Base-by-base conservation (phyloP, 73 alveolate genomes). In the Paramecium sonneborni region DNA sequence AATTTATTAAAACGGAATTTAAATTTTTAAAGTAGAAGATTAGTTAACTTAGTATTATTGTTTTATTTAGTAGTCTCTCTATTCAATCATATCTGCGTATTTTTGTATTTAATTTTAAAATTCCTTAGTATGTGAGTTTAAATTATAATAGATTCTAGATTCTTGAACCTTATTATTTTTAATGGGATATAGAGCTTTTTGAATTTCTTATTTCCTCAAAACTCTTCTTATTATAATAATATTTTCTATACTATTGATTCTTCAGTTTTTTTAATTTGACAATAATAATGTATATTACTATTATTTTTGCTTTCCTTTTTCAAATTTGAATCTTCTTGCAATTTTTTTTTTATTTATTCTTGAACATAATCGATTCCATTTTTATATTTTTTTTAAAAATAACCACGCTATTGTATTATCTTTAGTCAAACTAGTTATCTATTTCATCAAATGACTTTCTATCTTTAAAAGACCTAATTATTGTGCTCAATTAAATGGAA, bases 341-440 rank as follows among this genome's bases (percentile, higher is more conserved):
- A 11, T 62, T 41, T 41, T 32, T 62, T 26, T 26, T 62, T 62
- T 12, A 62, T 62, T 32, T 62, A 62, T 62, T 62, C 84, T 32
- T 62, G 24, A 26, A 62, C 84, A 26, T 12, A 23, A 62, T 62
- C 24, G 39, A 6, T 26, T 30, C 84, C 18, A 62, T 5, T 62
- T 62, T 62, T 62, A 62, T 62, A 62, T 62, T 62, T 62, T 62
- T 62, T 62, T 46, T 62, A 62, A 32, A 14, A 30, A 30, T 26
- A 62, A 32, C 84, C 39, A 62, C 84, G 12, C 84, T 62, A 62
- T 62, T 62, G 6, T 62, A 62, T 62, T 62, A 32, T 62, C 84
- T 26, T 62, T 62, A 62, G 24, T 62, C 84, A 32, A 30, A 62
- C 24, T 20, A 6, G 20, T 26, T 14, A 21, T 62, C 84, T 7